These are phyloP conservation scores for Opeltia flavorubescens DNA, from an alignment of 495 filamentous ascomycete genomes.

Conservation along the genomic window DNA sequence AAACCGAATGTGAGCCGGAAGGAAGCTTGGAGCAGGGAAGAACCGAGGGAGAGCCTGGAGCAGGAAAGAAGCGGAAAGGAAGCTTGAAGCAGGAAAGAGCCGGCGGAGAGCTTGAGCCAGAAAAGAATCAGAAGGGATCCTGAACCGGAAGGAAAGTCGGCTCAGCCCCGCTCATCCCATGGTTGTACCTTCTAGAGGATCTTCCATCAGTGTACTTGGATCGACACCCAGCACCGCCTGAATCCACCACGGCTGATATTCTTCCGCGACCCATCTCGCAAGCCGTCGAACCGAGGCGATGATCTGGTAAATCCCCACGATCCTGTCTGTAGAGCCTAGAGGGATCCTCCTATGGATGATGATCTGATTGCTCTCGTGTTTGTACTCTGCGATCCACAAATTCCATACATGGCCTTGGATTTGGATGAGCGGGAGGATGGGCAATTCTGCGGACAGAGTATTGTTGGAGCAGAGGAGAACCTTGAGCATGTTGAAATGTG, in stretches of 20 bases:
- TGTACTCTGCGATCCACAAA: constrained; percentile 7
- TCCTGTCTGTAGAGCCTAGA: not conserved
- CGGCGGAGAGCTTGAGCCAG: no score
- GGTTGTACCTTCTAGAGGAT: no score
- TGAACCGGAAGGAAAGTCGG: no score
- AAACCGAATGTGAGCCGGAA: no score
- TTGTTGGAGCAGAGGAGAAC: not conserved
- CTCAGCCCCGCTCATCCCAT: no score
- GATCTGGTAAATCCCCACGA: not conserved
- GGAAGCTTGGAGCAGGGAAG: constrained; percentile 87
- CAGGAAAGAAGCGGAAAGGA: no score
- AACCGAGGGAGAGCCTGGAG: constrained; percentile 43
- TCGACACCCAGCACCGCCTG: not conserved
- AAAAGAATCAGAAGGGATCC: no score
- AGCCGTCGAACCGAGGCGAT: not conserved
- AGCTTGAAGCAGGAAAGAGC: no score
- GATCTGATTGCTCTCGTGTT: not conserved
- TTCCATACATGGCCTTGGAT: constrained; percentile 21
- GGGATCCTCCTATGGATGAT: not conserved
- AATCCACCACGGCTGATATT: not conserved
- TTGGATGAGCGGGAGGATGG: constrained; percentile 23
- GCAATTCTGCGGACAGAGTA: not conserved
- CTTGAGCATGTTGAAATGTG: constrained; percentile 1
- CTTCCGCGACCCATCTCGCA: constrained; percentile 2
- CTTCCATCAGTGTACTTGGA: no score